These are phyloP conservation scores for Coemansia sp. DNA, from an alignment of 192 early-diverging fungal species.

Conservation along the genomic window DNA sequence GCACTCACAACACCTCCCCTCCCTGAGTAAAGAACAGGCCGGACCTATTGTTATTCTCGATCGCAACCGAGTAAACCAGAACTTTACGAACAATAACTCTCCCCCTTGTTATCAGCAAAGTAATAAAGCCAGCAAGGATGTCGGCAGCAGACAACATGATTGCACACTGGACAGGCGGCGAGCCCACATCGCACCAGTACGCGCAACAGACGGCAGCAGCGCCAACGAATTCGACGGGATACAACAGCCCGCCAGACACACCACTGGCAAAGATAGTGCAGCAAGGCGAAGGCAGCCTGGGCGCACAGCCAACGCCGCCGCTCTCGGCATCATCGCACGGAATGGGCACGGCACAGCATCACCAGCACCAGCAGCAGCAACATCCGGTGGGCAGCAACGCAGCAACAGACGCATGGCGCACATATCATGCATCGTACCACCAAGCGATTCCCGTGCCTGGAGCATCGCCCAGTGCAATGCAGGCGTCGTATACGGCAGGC, in stretches of 20 bases:
- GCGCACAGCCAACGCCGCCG: conserved; percentile 45
- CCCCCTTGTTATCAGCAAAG: too few species aligned
- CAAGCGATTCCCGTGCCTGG: conserved; percentile 19
- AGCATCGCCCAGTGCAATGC: conserved; percentile 5
- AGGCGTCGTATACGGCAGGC: conserved; percentile 21
- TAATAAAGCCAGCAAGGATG: conserved; percentile 8
- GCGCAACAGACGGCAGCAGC: conserved; percentile 13
- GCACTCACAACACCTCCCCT: too few species aligned
- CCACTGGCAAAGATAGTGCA: conserved; percentile 51
- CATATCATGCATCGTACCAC: conserved; percentile 12
- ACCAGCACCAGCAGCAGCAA: conserved; percentile 18
- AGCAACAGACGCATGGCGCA: conserved; percentile 7
- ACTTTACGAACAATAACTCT: too few species aligned
- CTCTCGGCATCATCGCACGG: conserved; percentile 42
- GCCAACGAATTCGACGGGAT: conserved; percentile 16
- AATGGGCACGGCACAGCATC: conserved; percentile 13
- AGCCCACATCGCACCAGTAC: conserved; percentile 14
- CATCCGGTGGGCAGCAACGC: conserved; percentile 1
- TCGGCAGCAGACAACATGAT: conserved; percentile 17
- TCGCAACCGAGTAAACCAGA: too few species aligned
- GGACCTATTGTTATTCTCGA: background rate
- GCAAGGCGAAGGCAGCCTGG: conserved; percentile 17
- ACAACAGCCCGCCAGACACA: conserved; percentile 48
- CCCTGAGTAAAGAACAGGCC: too few species aligned
- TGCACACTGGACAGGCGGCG: conserved; percentile 16